These are phyloP conservation scores for Starmerella cellae DNA, from an alignment of 805 yeast species.

Conservation along the genomic window DNA sequence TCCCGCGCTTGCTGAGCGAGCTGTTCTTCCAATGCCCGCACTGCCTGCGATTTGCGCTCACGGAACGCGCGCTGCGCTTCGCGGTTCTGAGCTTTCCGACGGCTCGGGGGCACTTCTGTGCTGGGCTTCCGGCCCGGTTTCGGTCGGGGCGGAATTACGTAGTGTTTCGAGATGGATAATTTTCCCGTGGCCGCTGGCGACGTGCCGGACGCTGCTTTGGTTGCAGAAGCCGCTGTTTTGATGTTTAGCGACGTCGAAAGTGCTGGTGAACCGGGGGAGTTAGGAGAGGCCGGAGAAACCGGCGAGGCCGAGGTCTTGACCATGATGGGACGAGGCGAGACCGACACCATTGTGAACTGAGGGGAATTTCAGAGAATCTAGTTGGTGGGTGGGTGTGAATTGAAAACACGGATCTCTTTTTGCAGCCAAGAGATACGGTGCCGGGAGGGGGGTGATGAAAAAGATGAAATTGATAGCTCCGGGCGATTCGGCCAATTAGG, in stretches of 20 bases:
- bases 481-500: not conserved
- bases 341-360: slow-evolving; percentile 8
- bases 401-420: too few relatives aligned
- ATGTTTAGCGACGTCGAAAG: too few relatives aligned
- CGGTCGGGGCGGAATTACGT: slow-evolving; percentile 80
- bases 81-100: slow-evolving; percentile 43
- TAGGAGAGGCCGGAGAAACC: not conserved
- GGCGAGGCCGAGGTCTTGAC: not conserved
- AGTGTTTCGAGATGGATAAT: slow-evolving; percentile 50
- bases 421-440: too few relatives aligned
- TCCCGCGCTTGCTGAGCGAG: slow-evolving; percentile 82
- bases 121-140: slow-evolving; percentile 49
- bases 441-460: not conserved
- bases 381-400: too few relatives aligned
- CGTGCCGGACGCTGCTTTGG: not conserved
- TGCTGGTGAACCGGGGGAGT: not conserved
- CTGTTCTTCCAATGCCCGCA: slow-evolving; percentile 58
- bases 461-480: slow-evolving; percentile 1
- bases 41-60: slow-evolving; percentile 62
- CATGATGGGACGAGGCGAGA: slow-evolving; percentile 10
- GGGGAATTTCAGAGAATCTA: not conserved
- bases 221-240: too few relatives aligned
- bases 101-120: slow-evolving; percentile 64
- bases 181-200: slow-evolving; percentile 1
- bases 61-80: slow-evolving; percentile 71